Base-by-base conservation (phyloP, 2,329 filamentous ascomycete genomes). In the Botrytis squamosa region DNA sequence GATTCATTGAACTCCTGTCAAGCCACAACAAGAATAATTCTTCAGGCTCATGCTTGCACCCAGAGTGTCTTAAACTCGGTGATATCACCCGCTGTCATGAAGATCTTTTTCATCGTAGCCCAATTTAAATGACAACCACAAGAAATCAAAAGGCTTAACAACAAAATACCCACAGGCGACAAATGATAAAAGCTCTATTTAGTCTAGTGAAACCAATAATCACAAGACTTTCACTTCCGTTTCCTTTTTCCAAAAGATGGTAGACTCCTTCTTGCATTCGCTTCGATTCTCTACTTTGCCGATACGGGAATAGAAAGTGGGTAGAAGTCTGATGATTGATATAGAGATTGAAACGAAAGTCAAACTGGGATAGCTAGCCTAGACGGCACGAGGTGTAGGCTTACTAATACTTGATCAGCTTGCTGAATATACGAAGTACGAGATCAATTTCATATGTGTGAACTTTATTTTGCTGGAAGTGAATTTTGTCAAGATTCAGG, bases 401-500 rank as follows among this genome's bases (percentile, higher is more conserved):
- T 52, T n/a, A 4, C 22, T 0, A 52, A 14, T 3, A 14, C 3
- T 49, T 2, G 12, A 52, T 52, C 1, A 5, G 0, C 49, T 52
- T 52, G 10, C 49, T 52, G 1, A 14, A n/a, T 52, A 14, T 14
- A 6, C 25, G 10, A n/a, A 52, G 10, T 12, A 14, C 49, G 25
- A 52, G 25, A n/a, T 52, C 6, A 5, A 5, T 12, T 14, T n/a
- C 9, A 52, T n/a, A 5, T 6, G 5, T 5, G 0, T n/a, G 44
- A 49, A 52, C 4, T 6, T 6, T 14, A n/a, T 12, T 25, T 46
- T 14, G 1, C 0, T 52, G 49, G 10, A 52, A 22, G 46, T 25
- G 3, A 4, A 49, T 25, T 1, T 25, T 25, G 0, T 25, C 3
- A 4, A 10, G 20, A 1, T 7, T 14, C 10, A n/a, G 5, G 25